Base-by-base conservation (phyloP, 768 basidiomycete genomes). In the Pleurotus ostreatus region DNA sequence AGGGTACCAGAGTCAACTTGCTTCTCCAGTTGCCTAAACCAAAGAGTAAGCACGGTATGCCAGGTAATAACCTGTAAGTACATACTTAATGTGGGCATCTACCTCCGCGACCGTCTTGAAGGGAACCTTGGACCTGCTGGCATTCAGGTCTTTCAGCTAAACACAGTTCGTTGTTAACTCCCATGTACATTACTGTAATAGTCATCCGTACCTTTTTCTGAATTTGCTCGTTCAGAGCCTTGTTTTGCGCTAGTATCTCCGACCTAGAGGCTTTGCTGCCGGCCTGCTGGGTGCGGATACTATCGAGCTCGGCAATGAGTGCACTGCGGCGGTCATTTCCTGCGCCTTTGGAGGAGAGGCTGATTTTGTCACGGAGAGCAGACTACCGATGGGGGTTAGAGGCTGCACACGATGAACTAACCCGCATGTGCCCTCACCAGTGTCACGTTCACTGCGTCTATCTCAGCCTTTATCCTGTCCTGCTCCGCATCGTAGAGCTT, bases 1-100 rank as follows among this genome's bases (percentile, higher is more conserved):
- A 99, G 79, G 57, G 64, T 83, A 22, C 96, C 96, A 4, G 92
- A 92, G 67, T 98, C 96, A 53, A 99, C 86, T 68, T 94, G 90
- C 66, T 83, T 88, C 49, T 98, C 92, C 58, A 97, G 76, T 59
- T 86, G 77, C 63, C 93, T 95, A 64, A 15, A 54, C 30, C 56
- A 59, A 58, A 43, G 26, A 56, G 40, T 55, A 57, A 61, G 55
- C 57, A 13, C 1, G 49, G 47, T 49, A 25, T 15, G 26, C 45
- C 55, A 37, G 34, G 2, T 38, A 30, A 57, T 40, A 11, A 43
- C 44, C 12, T 4, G 16, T 44, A 23, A 57, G 59, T 2, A 70
- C 87, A 15, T 72, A 94, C 96, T 82, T 81, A 72, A 98, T 86
- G 59, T 88, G 90, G 40, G 81, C 78, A 65, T 99, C 95, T 45